Conservation (phyloP, 192 early-diverging fungal genomes). For the Podila verticillata region DNA sequence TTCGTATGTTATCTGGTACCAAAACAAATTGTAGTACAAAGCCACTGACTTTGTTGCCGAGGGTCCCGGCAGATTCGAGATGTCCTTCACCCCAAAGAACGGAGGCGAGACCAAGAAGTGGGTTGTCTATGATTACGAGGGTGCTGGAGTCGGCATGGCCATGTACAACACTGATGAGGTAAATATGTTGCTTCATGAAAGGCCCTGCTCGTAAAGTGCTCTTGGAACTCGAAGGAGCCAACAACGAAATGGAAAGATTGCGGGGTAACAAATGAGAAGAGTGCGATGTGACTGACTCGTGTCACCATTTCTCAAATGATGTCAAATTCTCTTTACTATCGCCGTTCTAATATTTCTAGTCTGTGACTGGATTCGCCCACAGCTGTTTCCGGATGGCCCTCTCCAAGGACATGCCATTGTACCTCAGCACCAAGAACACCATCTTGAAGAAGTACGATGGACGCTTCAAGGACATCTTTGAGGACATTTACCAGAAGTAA, state of each 20-base stretch:
- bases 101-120: constrained; percentile 67
- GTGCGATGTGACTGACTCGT: not conserved
- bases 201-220: not conserved
- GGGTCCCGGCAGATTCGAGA: constrained; percentile 90
- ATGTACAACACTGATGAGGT: constrained; percentile 95
- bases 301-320: not conserved
- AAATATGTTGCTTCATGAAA: too few species aligned
- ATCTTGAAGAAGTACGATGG: constrained; percentile 98
- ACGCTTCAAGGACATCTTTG: constrained; percentile 98
- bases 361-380: constrained; percentile 93
- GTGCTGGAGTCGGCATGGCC: constrained; percentile 90
- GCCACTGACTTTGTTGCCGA: constrained; percentile 95
- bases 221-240: too few species aligned
- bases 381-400: constrained; percentile 96
- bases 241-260: too few species aligned
- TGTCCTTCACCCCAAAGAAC: constrained; percentile 89
- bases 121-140: constrained; percentile 84
- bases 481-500: constrained; percentile 82
- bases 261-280: not conserved
- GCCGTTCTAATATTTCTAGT: constrained; percentile 45
- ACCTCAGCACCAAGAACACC: constrained; percentile 97
- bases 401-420: constrained; percentile 92
- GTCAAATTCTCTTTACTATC: too few species aligned
- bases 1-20: not conserved
- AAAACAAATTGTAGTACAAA: constrained; percentile 79